phyloP scores from a whole-genome alignment of 2,329 filamentous ascomycete genomes.

The Fusarium euwallaceae region DNA sequence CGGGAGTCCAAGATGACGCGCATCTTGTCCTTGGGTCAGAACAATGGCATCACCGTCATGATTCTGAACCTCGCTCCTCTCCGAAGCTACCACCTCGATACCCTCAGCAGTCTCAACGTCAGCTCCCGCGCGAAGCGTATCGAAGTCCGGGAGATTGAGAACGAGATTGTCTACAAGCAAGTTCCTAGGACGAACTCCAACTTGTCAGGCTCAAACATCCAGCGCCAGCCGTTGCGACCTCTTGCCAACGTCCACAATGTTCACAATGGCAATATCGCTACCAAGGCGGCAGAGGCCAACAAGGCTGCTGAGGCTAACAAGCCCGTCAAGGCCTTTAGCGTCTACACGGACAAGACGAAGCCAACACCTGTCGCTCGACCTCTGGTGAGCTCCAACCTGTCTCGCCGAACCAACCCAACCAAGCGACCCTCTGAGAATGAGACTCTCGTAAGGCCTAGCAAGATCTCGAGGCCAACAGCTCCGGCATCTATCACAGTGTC shows the following conservation, averaged over 20 bases:
- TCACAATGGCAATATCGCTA: slow-evolving; percentile 69
- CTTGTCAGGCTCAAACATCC: slow-evolving; percentile 55
- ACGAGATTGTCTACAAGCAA: slow-evolving; percentile 90
- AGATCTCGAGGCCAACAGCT: slow-evolving; percentile 52
- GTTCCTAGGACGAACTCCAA: slow-evolving; percentile 68
- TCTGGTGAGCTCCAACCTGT: slow-evolving; percentile 51
- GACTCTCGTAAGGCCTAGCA: slow-evolving; percentile 59
- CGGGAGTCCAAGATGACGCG: slow-evolving; percentile 97
- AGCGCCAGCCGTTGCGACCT: slow-evolving; percentile 83
- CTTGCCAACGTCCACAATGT: slow-evolving; percentile 82
- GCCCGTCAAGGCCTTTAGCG: slow-evolving; percentile 85
- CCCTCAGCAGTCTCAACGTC: slow-evolving; percentile 92
- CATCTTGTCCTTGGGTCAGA: slow-evolving; percentile 91
- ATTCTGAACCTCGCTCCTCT: slow-evolving; percentile 93
- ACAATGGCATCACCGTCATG: slow-evolving; percentile 96
- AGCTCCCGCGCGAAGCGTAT: slow-evolving; percentile 97
- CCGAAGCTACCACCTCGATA: slow-evolving; percentile 94
- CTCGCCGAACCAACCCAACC: slow-evolving; percentile 49
- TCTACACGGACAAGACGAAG: slow-evolving; percentile 82
- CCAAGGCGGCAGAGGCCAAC: slow-evolving; percentile 62
- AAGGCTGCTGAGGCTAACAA: slow-evolving; percentile 69
- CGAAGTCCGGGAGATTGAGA: slow-evolving; percentile 94
- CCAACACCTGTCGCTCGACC: slow-evolving; percentile 53
- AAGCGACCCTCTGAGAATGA: slow-evolving; percentile 62
- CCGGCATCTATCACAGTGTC: slow-evolving; percentile 65